Evolutionary conservation across 805 yeast genomes (phyloP).

Genomic region (Suhomyces xylopsoci): DNA sequence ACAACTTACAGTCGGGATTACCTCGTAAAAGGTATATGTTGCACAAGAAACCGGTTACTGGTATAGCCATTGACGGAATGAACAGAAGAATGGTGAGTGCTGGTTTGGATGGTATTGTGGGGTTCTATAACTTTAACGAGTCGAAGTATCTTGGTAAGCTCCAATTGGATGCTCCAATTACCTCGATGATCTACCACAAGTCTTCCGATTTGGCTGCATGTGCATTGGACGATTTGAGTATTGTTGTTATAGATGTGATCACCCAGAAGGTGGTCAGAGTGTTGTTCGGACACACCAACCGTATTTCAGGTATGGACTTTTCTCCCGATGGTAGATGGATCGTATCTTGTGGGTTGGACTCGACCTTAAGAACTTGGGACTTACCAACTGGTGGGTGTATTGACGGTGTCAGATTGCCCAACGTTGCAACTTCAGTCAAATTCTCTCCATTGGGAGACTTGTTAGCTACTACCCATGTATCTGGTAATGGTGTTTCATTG

Average conservation of each 20-base stretch:
- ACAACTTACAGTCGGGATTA: conserved; percentile 89
- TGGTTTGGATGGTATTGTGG: conserved; percentile 86
- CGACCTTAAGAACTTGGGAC: conserved; percentile 94
- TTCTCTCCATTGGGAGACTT: conserved; percentile 87
- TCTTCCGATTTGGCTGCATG: conserved; percentile 82
- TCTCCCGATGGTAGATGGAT: conserved; percentile 96
- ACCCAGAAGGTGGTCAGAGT: conserved; percentile 84
- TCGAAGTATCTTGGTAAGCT: conserved; percentile 66
- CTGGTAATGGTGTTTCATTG: conserved; percentile 81
- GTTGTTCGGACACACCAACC: conserved; percentile 83
- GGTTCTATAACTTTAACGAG: conserved; percentile 79
- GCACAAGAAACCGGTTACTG: conserved; percentile 81
- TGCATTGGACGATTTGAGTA: conserved; percentile 80
- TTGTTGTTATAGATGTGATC: conserved; percentile 76
- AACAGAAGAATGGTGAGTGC: conserved; percentile 82
- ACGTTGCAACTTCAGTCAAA: conserved; percentile 76
- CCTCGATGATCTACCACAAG: conserved; percentile 72
- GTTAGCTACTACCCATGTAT: conserved; percentile 88
- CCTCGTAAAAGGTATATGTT: conserved; percentile 64
- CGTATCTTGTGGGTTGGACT: conserved; percentile 76
- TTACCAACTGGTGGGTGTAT: conserved; percentile 95
- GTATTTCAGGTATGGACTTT: conserved; percentile 84
- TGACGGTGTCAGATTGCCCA: conserved; percentile 78
- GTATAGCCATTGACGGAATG: conserved; percentile 85
- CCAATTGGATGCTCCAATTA: conserved; percentile 71